Conservation (phyloP, 2,329 filamentous ascomycete species). For the Sclerotinia nivalis region DNA sequence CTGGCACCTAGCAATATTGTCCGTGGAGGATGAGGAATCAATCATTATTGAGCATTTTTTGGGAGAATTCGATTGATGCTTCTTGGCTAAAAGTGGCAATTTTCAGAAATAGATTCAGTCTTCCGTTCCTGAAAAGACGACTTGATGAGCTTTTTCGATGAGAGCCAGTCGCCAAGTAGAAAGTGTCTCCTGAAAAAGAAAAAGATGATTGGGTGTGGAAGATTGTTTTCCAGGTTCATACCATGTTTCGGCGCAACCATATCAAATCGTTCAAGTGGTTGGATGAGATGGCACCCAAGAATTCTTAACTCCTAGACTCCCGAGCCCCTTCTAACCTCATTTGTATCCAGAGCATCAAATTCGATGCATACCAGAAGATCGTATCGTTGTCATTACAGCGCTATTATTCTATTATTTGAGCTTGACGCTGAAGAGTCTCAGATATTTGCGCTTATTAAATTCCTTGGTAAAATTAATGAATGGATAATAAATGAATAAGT, state of each 20-base stretch:
- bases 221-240: not conserved
- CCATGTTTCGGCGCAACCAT: constrained; percentile 6
- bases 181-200: not conserved
- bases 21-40: not conserved
- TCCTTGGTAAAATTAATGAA: not conserved
- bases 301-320: not conserved
- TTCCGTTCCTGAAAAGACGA: not conserved
- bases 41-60: too few relatives aligned
- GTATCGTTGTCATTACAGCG: constrained; percentile 6
- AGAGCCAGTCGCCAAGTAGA: not conserved
- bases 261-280: constrained; percentile 3
- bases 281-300: not conserved
- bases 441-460: not conserved
- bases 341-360: not conserved
- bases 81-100: not conserved
- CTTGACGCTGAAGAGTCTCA: constrained; percentile 9
- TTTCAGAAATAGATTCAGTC: too few relatives aligned
- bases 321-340: not conserved
- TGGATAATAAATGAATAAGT: not conserved
- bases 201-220: not conserved
- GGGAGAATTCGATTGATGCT: not conserved
- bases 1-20: not conserved
- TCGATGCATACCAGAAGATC: not conserved
- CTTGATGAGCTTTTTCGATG: not conserved
- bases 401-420: not conserved